phyloP scores from a whole-genome alignment of 2,329 filamentous ascomycete species.

The Sphaerostilbella broomeana region DNA sequence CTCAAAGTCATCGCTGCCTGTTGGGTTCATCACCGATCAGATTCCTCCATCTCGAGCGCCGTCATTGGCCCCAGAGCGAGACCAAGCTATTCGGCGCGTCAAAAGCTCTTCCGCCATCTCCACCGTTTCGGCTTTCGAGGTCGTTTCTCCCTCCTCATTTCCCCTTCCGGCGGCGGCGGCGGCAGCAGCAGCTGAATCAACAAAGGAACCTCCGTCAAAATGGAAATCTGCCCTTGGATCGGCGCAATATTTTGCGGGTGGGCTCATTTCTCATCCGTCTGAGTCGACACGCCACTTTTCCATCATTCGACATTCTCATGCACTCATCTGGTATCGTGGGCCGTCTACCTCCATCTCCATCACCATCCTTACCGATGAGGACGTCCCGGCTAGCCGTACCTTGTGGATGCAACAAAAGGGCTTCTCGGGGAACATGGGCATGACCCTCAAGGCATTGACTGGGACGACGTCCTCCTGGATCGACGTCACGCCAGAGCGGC shows the following conservation, averaged over 20 bases:
- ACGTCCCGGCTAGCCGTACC: slow-evolving; percentile 50
- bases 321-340: slow-evolving; percentile 60
- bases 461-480: slow-evolving; percentile 56
- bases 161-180: background rate
- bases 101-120: slow-evolving; percentile 8
- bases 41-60: slow-evolving; percentile 5
- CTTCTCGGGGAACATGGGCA: slow-evolving; percentile 61
- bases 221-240: slow-evolving; percentile 49
- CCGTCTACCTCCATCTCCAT: slow-evolving; percentile 57
- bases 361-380: slow-evolving; percentile 55
- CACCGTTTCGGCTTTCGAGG: background rate
- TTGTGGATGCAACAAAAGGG: slow-evolving; percentile 65
- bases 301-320: slow-evolving; percentile 59
- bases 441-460: slow-evolving; percentile 57
- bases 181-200: background rate
- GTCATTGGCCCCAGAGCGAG: background rate
- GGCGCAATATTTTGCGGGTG: slow-evolving; percentile 58
- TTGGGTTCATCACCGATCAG: slow-evolving; percentile 9
- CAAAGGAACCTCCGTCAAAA: slow-evolving; percentile 15
- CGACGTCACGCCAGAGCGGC: slow-evolving; percentile 56
- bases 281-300: slow-evolving; percentile 61
- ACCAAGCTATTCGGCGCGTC: slow-evolving; percentile 1
- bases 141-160: background rate
- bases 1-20: background rate
- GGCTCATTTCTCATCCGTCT: slow-evolving; percentile 55